phyloP scores from a whole-genome alignment of 2,329 filamentous ascomycete genomes.

The Biscogniauxia mediterranea region DNA sequence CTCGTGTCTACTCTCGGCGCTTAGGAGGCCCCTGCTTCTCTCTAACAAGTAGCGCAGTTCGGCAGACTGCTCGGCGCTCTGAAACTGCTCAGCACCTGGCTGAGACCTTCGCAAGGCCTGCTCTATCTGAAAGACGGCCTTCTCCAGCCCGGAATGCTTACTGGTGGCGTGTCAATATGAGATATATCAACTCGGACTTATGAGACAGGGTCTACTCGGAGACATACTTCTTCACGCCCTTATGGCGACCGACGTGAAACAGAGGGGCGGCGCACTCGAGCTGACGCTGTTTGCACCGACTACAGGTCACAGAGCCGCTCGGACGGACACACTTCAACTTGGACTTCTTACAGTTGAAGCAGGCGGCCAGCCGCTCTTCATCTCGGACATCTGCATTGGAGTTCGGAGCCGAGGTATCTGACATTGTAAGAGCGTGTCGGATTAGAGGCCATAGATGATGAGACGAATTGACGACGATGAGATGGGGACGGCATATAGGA shows the following conservation, averaged over 20 bases:
- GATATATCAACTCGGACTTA: background rate
- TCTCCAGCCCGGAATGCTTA: conserved; percentile 72
- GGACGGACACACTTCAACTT: conserved; percentile 35
- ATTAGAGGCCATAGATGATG: background rate
- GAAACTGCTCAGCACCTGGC: conserved; percentile 38
- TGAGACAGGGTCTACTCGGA: conserved; percentile 1
- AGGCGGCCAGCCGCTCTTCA: conserved; percentile 32
- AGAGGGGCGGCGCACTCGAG: conserved; percentile 65
- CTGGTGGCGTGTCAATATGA: conserved; percentile 39
- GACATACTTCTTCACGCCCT: conserved; percentile 72
- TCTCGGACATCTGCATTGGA: conserved; percentile 23
- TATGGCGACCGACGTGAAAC: conserved; percentile 72
- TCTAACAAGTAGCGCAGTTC: conserved; percentile 50
- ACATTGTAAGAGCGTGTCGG: conserved; percentile 17
- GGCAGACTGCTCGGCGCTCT: conserved; percentile 41
- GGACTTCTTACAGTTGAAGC: conserved; percentile 36
- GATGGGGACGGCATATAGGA: background rate
- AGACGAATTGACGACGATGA: background rate
- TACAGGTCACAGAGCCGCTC: conserved; percentile 29
- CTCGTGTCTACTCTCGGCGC: conserved; percentile 22
- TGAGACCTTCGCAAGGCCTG: conserved; percentile 62
- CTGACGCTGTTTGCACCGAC: conserved; percentile 31
- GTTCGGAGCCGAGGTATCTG: conserved; percentile 24
- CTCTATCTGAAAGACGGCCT: conserved; percentile 71
- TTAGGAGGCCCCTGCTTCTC: conserved; percentile 43